A percentile compares a stretch with the other conserved stretches of the same genome.
Evolutionary conservation across 352 stramenopile species (phyloP).

Genomic region (Globisporangium yorkense): DNA sequence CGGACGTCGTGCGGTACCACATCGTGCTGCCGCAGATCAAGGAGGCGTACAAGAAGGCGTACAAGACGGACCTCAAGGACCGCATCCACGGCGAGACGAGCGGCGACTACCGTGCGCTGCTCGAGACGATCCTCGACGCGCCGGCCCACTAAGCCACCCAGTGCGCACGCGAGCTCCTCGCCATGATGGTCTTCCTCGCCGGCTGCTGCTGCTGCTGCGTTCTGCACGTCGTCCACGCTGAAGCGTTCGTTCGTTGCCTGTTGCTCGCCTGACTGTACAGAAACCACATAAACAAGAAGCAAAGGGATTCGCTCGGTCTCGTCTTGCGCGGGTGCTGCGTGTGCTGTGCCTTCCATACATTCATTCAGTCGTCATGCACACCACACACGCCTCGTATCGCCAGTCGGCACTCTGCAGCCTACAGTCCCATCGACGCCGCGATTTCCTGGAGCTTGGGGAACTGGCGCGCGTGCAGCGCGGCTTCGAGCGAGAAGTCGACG

Average conservation of each 20-base stretch:
- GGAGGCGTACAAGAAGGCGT: slow-evolving; percentile 72
- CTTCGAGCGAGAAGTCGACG: slow-evolving; percentile 14
- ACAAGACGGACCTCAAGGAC: slow-evolving; percentile 72
- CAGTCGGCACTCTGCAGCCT: not conserved
- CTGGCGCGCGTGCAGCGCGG: slow-evolving; percentile 10
- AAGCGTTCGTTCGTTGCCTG: not conserved
- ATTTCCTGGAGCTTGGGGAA: slow-evolving; percentile 7
- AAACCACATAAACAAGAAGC: no score
- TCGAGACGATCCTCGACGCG: slow-evolving; percentile 53
- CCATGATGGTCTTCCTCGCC: not conserved
- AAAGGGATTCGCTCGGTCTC: no score
- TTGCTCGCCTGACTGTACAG: not conserved
- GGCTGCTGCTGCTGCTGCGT: not conserved
- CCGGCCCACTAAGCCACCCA: slow-evolving; percentile 12
- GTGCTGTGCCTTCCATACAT: no score
- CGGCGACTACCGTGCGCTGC: slow-evolving; percentile 67
- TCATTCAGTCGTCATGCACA: no score
- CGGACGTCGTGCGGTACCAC: slow-evolving; percentile 72
- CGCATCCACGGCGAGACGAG: slow-evolving; percentile 77
- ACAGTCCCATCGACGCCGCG: slow-evolving; percentile 3
- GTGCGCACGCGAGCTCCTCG: not conserved
- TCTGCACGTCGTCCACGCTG: slow-evolving; percentile 1
- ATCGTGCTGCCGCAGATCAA: slow-evolving; percentile 66
- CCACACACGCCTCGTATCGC: no score
- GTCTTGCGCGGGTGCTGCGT: no score